Evolutionary conservation across 1,284 basidiomycete species (phyloP).

Genomic region (Exobasidium cylindrosporum): DNA sequence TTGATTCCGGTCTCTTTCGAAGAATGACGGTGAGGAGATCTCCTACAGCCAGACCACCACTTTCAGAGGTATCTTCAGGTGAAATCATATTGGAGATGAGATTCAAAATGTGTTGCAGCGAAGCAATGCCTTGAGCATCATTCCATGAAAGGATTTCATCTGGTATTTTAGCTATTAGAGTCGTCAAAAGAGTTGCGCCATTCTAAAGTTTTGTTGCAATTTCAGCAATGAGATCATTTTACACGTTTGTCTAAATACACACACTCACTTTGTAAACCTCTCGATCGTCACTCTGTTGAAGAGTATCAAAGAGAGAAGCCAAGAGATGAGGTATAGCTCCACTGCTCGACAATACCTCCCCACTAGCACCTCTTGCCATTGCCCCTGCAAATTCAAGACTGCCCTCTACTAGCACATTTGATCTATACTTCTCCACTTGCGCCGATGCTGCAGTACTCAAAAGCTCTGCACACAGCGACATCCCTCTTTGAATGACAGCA

Average conservation of each 20-base stretch:
- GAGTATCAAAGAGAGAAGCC: background rate
- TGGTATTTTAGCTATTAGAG: slow-evolving; percentile 3
- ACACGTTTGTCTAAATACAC: no score
- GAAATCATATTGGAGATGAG: slow-evolving; percentile 40
- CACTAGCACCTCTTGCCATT: slow-evolving; percentile 3
- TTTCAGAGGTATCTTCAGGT: slow-evolving; percentile 53
- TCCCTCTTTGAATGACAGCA: background rate
- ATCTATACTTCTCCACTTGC: background rate
- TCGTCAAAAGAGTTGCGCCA: slow-evolving; percentile 2
- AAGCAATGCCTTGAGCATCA: slow-evolving; percentile 5
- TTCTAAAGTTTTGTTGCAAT: no score
- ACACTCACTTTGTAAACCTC: slow-evolving; percentile 56
- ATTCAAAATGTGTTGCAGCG: slow-evolving; percentile 37
- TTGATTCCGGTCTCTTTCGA: slow-evolving; percentile 71
- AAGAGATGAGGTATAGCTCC: background rate
- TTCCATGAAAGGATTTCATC: slow-evolving; percentile 54
- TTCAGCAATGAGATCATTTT: no score
- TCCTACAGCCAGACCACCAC: slow-evolving; percentile 85
- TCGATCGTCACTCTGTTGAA: slow-evolving; percentile 6
- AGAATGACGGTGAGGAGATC: slow-evolving; percentile 90
- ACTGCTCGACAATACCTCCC: background rate
- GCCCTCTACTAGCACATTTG: slow-evolving; percentile 1
- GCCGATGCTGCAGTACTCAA: background rate
- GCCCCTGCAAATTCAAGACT: slow-evolving; percentile 9
- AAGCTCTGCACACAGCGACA: background rate